Conservation (phyloP, 139 green algal genomes). For the Volvox africanus region DNA sequence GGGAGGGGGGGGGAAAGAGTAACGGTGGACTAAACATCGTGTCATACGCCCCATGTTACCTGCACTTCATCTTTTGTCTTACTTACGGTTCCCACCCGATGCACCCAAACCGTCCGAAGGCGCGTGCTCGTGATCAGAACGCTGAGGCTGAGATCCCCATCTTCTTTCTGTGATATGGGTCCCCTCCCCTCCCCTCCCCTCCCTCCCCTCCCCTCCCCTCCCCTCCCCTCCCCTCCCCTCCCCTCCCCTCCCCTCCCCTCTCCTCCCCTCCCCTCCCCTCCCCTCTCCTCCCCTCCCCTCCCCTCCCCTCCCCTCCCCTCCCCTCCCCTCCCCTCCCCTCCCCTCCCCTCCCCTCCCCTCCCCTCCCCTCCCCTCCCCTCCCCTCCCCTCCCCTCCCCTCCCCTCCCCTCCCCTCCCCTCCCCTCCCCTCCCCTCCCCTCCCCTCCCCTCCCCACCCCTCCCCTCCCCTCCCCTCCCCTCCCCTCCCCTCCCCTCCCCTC, state of each 20-base stretch:
- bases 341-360: background rate
- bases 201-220: background rate
- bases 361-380: background rate
- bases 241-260: background rate
- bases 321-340: no score
- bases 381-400: background rate
- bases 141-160: background rate
- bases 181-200: background rate
- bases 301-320: background rate
- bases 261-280: no score
- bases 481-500: background rate
- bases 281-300: background rate
- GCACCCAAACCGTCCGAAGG: no score
- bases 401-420: background rate
- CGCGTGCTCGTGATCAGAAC: no score
- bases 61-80: no score
- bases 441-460: background rate
- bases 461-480: background rate
- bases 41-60: no score
- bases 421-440: background rate
- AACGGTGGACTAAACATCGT: no score
- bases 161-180: background rate
- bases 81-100: no score
- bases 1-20: no score
- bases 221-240: background rate